A percentile compares a stretch with the other conserved stretches of the same genome.
Conservation (phyloP, 169 alveolate species). For the Plasmodium malariae region DNA sequence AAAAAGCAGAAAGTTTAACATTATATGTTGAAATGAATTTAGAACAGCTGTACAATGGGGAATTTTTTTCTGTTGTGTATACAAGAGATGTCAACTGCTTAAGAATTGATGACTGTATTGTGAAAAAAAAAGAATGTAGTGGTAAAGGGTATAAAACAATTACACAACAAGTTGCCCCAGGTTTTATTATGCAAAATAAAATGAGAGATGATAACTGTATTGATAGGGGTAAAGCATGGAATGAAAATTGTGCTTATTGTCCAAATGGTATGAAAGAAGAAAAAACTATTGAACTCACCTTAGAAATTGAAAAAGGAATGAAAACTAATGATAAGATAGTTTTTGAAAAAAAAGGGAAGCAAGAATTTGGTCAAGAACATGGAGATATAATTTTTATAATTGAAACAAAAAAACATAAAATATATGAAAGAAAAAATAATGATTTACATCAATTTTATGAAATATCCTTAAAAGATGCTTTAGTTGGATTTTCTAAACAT, state of each 20-base stretch:
- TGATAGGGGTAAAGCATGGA: constrained; percentile 89
- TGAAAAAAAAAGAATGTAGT: constrained; percentile 86
- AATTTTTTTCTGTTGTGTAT: constrained; percentile 78
- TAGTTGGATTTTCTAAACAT: constrained; percentile 85
- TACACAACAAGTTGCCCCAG: constrained; percentile 90
- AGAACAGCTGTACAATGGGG: constrained; percentile 87
- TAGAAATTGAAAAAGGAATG: constrained; percentile 81
- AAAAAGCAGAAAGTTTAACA: constrained; percentile 85
- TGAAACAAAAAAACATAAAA: constrained; percentile 79
- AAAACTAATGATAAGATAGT: constrained; percentile 85
- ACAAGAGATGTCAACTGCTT: constrained; percentile 84
- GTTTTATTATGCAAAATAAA: constrained; percentile 89
- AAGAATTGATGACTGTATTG: constrained; percentile 87
- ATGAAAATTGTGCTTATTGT: constrained; percentile 79
- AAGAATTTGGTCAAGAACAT: constrained; percentile 84
- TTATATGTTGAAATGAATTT: constrained; percentile 81
- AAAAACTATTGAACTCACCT: constrained; percentile 78
- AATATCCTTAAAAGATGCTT: constrained; percentile 86
- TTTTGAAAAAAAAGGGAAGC: constrained; percentile 89
- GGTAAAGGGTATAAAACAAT: constrained; percentile 85
- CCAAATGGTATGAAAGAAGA: constrained; percentile 76
- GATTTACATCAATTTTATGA: constrained; percentile 85
- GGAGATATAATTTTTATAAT: constrained; percentile 87
- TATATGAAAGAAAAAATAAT: constrained; percentile 85
- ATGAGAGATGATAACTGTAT: constrained; percentile 88